These are phyloP conservation scores for Fusarium mangiferae DNA, from an alignment of 2,329 filamentous ascomycete genomes.

Conservation along the genomic window DNA sequence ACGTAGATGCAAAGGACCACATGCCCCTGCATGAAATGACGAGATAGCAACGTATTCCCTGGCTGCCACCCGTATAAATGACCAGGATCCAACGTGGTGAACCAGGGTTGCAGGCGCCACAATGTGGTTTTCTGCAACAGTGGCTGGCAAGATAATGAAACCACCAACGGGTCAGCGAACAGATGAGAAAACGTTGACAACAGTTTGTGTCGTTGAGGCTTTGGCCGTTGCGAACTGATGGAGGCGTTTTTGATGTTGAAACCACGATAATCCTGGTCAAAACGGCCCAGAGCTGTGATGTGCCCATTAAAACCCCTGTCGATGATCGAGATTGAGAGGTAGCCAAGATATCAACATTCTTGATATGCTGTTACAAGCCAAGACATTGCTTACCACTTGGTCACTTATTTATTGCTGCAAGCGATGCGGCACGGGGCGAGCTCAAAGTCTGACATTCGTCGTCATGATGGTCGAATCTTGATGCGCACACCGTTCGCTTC, in stretches of 20 bases:
- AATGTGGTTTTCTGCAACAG: slow-evolving; percentile 12
- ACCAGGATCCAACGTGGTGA: slow-evolving; percentile 27
- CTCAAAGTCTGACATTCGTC: not conserved
- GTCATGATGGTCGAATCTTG: slow-evolving; percentile 19
- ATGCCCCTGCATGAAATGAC: slow-evolving; percentile 38
- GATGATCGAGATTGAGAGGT: slow-evolving; percentile 14
- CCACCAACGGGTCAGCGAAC: not conserved
- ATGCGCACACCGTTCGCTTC: slow-evolving; percentile 8
- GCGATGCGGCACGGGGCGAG: not conserved
- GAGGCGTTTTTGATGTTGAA: slow-evolving; percentile 5
- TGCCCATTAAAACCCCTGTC: slow-evolving; percentile 21
- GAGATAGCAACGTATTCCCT: slow-evolving; percentile 13
- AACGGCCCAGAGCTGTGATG: slow-evolving; percentile 12
- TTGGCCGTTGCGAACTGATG: slow-evolving; percentile 12
- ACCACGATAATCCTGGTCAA: slow-evolving; percentile 1
- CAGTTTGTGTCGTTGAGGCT: slow-evolving; percentile 1
- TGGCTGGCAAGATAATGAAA: slow-evolving; percentile 14
- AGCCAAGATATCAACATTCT: not conserved
- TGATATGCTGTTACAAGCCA: not conserved
- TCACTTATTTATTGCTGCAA: not conserved
- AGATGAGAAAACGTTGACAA: not conserved
- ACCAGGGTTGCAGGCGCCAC: slow-evolving; percentile 25
- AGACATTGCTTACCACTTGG: slow-evolving; percentile 6
- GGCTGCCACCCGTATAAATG: not conserved
- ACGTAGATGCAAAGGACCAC: slow-evolving; percentile 10